phyloP scores from a whole-genome alignment of 1,284 basidiomycete species.

The Rhodotorula sp. region DNA sequence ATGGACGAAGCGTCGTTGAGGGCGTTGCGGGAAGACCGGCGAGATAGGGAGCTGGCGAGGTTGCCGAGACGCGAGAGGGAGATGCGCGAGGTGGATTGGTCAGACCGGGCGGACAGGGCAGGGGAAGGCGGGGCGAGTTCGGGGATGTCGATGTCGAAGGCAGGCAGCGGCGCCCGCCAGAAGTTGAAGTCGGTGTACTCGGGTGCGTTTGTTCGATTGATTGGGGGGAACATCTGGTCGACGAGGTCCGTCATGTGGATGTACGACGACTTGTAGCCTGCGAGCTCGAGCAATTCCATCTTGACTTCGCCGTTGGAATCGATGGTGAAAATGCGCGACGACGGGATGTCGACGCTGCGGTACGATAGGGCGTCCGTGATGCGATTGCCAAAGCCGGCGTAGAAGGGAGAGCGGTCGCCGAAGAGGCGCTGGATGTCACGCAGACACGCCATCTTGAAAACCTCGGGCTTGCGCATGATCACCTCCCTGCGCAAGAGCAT shows the following conservation, averaged over 20 bases:
- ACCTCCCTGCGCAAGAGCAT: slow-evolving; percentile 67
- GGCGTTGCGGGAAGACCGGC: slow-evolving; percentile 32
- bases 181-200: slow-evolving; percentile 98
- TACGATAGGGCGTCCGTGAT: slow-evolving; percentile 98
- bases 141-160: slow-evolving; percentile 70
- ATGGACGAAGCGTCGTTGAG: slow-evolving; percentile 12
- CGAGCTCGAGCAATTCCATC: slow-evolving; percentile 91
- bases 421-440: slow-evolving; percentile 94
- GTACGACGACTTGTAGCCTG: slow-evolving; percentile 95
- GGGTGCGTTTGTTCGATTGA: slow-evolving; percentile 78
- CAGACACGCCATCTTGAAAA: slow-evolving; percentile 99
- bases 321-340: slow-evolving; percentile 95
- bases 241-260: slow-evolving; percentile 98
- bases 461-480: slow-evolving; percentile 97
- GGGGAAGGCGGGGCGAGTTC: slow-evolving; percentile 68
- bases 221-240: slow-evolving; percentile 98
- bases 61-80: slow-evolving; percentile 40
- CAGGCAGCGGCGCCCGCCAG: slow-evolving; percentile 76
- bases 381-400: slow-evolving; percentile 96
- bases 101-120: slow-evolving; percentile 84
- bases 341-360: slow-evolving; percentile 90
- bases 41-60: slow-evolving; percentile 36
- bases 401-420: slow-evolving; percentile 72
- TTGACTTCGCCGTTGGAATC: slow-evolving; percentile 94
- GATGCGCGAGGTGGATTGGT: slow-evolving; percentile 50